Evolutionary conservation across 2,329 filamentous ascomycete genomes (phyloP), one percentile per base, ranked within the genome.

Genomic region (Monosporascus sp.): DNA sequence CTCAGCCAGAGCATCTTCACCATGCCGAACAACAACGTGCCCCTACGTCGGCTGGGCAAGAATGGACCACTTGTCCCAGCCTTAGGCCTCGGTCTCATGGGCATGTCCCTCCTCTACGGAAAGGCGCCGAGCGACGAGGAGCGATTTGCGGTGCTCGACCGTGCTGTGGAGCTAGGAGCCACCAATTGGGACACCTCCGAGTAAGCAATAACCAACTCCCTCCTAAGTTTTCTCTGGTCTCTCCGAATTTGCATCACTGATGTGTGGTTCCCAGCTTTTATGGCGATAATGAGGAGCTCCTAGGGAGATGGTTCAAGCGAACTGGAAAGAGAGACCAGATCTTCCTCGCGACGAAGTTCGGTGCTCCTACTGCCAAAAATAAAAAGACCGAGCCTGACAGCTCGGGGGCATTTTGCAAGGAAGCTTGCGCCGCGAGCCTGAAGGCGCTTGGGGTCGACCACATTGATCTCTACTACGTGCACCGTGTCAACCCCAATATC

Each of bases 281-380:
- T 51, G 70, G 65, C 8, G 74, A 76, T 53, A 73, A 62, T 53
- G 77, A 80, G 60, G 71, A 73, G 3, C 56, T 79, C 0, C 44
- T 79, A 2, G 74, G 74, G 0, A 70, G 69, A 59, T 79, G 76
- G 74, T 74, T 79, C 58, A 64, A 68, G 47, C 63, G 67, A 24
- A 72, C 68, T 5, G 69, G 66, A 9, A 73, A 73, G 45, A 67
- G 73, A 0, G 55, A 74, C 14, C 61, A 78, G 41, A 74, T 81
- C 54, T 78, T 81, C 60, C 65, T 81, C 1, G 74, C 74, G 2
- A 78, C 76, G 7, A 82, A 82, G 55, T 81, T 79, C 55, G 78
- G 68, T 54, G 67, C 5, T 22, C 17, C 11, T 6, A 20, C 66
- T 47, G 59, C 63, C 31, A 62, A 61, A 43, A 60, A 58, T 2